These are phyloP conservation scores for Xylaria polymorpha DNA, from an alignment of 2,329 filamentous ascomycete genomes.

Conservation along the genomic window DNA sequence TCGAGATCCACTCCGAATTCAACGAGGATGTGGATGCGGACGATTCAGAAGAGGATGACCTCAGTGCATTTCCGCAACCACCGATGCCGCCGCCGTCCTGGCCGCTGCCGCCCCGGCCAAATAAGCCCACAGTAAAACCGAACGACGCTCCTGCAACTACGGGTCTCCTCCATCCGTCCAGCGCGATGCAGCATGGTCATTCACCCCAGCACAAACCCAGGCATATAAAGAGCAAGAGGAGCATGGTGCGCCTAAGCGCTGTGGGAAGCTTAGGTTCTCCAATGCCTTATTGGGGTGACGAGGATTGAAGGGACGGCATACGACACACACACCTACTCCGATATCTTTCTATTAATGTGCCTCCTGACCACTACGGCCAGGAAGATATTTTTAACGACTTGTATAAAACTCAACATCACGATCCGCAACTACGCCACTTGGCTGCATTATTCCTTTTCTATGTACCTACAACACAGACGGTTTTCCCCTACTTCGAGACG, in stretches of 20 bases:
- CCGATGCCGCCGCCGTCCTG: conserved; percentile 36
- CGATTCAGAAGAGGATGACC: conserved; percentile 25
- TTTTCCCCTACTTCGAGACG: conserved; percentile 2
- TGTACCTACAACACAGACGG: conserved; percentile 19
- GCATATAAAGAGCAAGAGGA: conserved; percentile 49
- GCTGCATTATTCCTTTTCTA: neutral
- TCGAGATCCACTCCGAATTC: conserved; percentile 23
- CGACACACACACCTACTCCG: neutral
- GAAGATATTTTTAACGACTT: conserved; percentile 6
- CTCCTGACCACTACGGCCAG: too few species aligned
- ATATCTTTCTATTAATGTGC: neutral
- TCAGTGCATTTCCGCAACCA: conserved; percentile 31
- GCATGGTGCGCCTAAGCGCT: conserved; percentile 57
- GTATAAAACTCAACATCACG: conserved; percentile 12
- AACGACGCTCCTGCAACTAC: conserved; percentile 2
- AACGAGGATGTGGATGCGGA: conserved; percentile 31
- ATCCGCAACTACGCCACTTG: neutral
- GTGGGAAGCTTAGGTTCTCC: conserved; percentile 51
- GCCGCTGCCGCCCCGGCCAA: conserved; percentile 34
- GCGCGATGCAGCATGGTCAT: conserved; percentile 37
- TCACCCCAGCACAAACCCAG: conserved; percentile 16
- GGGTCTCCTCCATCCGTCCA: conserved; percentile 38
- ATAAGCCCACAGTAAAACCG: conserved; percentile 8
- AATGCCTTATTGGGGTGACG: conserved; percentile 57
- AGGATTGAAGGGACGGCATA: conserved; percentile 51